Base-by-base conservation (phyloP, 2,329 filamentous ascomycete species). In the Nigrospora osmanthi region DNA sequence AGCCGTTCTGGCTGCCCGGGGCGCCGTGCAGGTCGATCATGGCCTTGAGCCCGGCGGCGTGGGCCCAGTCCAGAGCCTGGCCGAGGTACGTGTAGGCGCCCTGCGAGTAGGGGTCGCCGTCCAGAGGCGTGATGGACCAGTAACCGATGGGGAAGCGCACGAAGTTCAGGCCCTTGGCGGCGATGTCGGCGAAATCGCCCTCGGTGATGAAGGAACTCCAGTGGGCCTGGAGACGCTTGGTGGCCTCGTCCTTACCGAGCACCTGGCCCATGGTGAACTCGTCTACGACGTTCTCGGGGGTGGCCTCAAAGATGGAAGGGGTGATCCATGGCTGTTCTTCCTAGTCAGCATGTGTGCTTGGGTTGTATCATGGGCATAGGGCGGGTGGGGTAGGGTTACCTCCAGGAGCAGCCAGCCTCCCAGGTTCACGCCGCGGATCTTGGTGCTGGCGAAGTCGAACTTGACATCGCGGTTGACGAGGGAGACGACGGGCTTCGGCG, bases 241-340 rank as follows among this genome's bases (percentile, higher is more conserved):
- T 70, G 2, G 64, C 64, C 38, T 71, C 58, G 16, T 62, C 57
- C 4, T 39, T 33, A 4, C 75, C 75, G 7, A 80, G 64, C 39
- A 68, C 66, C 50, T 77, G 45, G 17, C 61, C 60, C n/a, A 76
- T 60, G 0, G 73, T 76, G 54, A 67, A 76, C 52, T 77, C 74
- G 48, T 77, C 74, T 12, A 75, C 59, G 38, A 73, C 50, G 33
- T 55, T 57, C 10, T 46, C 42, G 3, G 43, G 51, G 83, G 33
- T 61, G 56, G 43, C 34, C 34, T 74, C 68, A 62, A 89, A 89
- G 38, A 86, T 70, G 1, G 85, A 88, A 0, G 85, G 85, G 2
- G 81, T 84, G 54, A 89, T 89, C 60, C 86, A 87, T 1, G 85
- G 85, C 59, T 89, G 84, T 23, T 40, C 16, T 14, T 6, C 9